Base-by-base conservation (phyloP, 768 basidiomycete genomes). In the Tubosaeta sp. region DNA sequence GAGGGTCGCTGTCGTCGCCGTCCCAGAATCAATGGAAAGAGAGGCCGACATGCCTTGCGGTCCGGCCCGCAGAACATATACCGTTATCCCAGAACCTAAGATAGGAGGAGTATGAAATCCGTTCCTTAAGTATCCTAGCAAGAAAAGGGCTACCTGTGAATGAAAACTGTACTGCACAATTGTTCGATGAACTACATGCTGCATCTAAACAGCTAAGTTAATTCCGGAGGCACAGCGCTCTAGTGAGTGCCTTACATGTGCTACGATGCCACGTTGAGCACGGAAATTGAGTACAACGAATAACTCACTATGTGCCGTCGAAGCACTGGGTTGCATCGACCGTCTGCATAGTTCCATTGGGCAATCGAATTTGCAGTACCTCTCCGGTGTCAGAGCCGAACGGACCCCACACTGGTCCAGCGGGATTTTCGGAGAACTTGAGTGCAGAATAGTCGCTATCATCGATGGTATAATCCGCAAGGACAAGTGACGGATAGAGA, bases 31-130 rank as follows among this genome's bases (percentile, higher is more conserved):
- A 42, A 63, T 59, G 26, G 60, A 57, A 34, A 67, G 59, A 27
- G 63, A 62, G 16, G 65, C 65, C 14, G 58, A 61, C 59, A 61
- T 63, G 35, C 65, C 65, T 39, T 63, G 59, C 0, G 61, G 54
- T 17, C 65, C 65, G 16, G 61, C 65, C 58, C 51, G 66, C 22
- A 65, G 43, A 22, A 66, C 61, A 48, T 67, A 68, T n/a, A 66
- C 53, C 1, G 63, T 65, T 42, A 63, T 42, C n/a, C 65, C 65
- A 9, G 65, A 67, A 2, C 63, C 65, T 66, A 17, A 25, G 14
- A 38, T 8, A 46, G 13, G 9, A 34, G 35, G 5, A 26, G 7
- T 1, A 44, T 26, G 26, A 39, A 10, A 27, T 35, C 12, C 7
- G 3, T 22, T 33, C 6, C 29, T 26, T 4, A 22, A 22, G 22